Evolutionary conservation across 2,329 filamentous ascomycete species (phyloP), one percentile per base, ranked within the genome.

Genomic region (Stachybotrys chartarum): DNA sequence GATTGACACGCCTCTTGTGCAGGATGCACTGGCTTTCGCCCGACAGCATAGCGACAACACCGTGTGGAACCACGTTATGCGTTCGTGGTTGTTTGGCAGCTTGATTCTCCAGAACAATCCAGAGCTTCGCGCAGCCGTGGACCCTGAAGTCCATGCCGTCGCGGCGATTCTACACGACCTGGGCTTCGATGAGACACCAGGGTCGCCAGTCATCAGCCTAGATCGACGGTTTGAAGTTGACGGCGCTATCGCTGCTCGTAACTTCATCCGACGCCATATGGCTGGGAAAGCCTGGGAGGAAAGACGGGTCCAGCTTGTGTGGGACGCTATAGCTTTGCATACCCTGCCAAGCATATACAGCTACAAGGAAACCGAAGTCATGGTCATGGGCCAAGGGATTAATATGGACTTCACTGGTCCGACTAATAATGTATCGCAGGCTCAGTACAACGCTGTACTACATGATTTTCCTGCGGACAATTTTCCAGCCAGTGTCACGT

Each of bases 201-300:
- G n/a, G 18, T 50, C 48, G 30, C 30, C 48, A 16, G 3, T 30
- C 6, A n/a, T 50, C 48, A 50, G 48, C 30, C 12, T 30, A 12
- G 48, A 50, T 30, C n/a, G 30, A 50, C 48, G 48, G 30, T 50
- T 50, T n/a, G 48, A 50, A n/a, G 48, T 50, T 11, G 48, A 50
- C 30, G 48, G 48, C 32, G 48, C 48, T 31, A 30, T 50, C 10
- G 48, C 48, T 30, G 48, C 48, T 8, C 48, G 30, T 7, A 14
- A 31, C 30, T 50, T 50, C n/a, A 50, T 50, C 30, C n/a, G 30
- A 2, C 11, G 10, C 3, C 48, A 50, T 30, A 31, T 16, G 8
- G 17, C 5, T 30, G 48, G 30, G 3, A n/a, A 30, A n/a, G 7
- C 30, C 11, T 50, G 48, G 48, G 30, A 50, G n/a, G 17, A 50